phyloP scores from a whole-genome alignment of 306 rosid species.

The Pueraria montana region DNA sequence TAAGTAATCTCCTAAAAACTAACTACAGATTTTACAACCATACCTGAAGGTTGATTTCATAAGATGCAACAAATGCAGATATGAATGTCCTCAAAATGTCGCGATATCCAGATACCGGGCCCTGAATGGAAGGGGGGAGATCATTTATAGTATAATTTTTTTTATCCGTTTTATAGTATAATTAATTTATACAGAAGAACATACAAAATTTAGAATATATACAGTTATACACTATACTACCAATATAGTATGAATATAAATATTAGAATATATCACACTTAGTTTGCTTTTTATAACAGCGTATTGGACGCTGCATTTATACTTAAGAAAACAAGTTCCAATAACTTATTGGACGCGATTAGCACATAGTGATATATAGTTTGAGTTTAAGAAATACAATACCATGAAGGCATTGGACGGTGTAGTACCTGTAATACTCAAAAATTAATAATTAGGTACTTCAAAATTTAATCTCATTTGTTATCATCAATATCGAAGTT shows the following conservation, averaged over 20 bases:
- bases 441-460: too few relatives aligned
- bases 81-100: constrained; percentile 89
- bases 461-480: too few relatives aligned
- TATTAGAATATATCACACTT: constrained; percentile 27
- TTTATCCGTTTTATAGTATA: too few relatives aligned
- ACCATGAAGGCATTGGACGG: too few relatives aligned
- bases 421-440: too few relatives aligned
- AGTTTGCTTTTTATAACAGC: constrained; percentile 25
- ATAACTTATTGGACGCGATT: too few relatives aligned
- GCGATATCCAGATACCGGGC: constrained; percentile 80
- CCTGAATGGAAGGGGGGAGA: constrained; percentile 57
- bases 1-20: constrained; percentile 30
- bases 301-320: too few relatives aligned
- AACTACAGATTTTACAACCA: constrained; percentile 43
- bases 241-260: constrained; percentile 29
- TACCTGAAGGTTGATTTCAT: constrained; percentile 92
- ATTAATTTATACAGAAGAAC: constrained; percentile 33
- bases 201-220: constrained; percentile 15
- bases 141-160: constrained; percentile 30
- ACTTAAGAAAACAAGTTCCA: too few relatives aligned
- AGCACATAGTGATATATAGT: too few relatives aligned
- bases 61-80: constrained; percentile 93
- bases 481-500: too few relatives aligned
- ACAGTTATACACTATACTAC: not conserved
- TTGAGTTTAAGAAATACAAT: too few relatives aligned